Evolutionary conservation across 2,329 filamentous ascomycete species (phyloP).

Genomic region (Coniochaeta hoffmannii): DNA sequence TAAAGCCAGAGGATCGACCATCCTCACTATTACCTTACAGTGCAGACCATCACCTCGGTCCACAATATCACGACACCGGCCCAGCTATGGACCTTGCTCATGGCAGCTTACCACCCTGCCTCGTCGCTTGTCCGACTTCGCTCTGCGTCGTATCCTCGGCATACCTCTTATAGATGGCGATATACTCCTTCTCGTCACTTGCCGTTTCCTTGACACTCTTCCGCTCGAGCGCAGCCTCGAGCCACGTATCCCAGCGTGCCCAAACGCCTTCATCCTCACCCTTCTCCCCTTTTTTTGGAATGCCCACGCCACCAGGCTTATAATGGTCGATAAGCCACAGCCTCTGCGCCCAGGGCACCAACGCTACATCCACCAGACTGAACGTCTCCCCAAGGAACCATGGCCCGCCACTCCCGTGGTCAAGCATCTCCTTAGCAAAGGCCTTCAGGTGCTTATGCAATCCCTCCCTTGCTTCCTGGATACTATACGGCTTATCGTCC

Average conservation of each 20-base stretch:
- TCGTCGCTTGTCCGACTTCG: conserved; percentile 53
- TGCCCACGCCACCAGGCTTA: conserved; percentile 48
- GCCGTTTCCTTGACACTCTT: conserved; percentile 60
- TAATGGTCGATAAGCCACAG: conserved; percentile 71
- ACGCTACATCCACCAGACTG: conserved; percentile 60
- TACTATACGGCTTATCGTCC: conserved; percentile 35
- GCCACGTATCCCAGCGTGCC: conserved; percentile 60
- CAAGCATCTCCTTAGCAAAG: conserved; percentile 58
- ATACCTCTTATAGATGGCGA: conserved; percentile 61
- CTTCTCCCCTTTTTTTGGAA: conserved; percentile 24
- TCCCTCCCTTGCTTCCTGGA: conserved; percentile 48
- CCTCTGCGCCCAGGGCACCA: conserved; percentile 67
- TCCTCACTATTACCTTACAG: too few species aligned
- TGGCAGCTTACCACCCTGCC: conserved; percentile 37
- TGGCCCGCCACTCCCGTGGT: conserved; percentile 39
- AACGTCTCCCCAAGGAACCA: conserved; percentile 61
- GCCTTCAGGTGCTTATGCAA: conserved; percentile 52
- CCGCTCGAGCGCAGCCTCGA: conserved; percentile 48
- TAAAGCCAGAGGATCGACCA: too few species aligned
- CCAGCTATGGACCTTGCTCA: not conserved
- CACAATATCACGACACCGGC: not conserved
- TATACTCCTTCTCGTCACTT: conserved; percentile 60
- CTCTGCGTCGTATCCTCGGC: conserved; percentile 58
- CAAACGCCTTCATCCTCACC: conserved; percentile 52
- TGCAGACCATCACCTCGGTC: too few species aligned